Evolutionary conservation across 129 eudicot genomes (phyloP).

Genomic region (Calendula officinalis): DNA sequence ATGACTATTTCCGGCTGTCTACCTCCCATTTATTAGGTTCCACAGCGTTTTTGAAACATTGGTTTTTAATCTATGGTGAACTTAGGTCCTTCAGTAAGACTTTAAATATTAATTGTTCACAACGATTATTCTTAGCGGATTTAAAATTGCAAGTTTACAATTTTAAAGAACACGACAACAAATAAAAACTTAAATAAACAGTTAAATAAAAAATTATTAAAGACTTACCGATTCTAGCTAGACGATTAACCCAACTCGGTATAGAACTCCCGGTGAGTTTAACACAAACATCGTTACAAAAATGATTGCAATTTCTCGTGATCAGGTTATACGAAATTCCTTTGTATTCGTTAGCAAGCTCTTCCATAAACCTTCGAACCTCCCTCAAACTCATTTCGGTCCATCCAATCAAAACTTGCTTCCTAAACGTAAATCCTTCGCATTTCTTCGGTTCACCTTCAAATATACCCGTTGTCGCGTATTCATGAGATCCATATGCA

Average conservation of each 20-base stretch:
- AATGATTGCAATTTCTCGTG: slow-evolving; percentile 83
- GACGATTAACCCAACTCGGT: slow-evolving; percentile 88
- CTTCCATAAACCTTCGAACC: slow-evolving; percentile 61
- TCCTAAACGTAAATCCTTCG: slow-evolving; percentile 80
- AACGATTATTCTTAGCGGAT: no score
- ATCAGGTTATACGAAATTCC: slow-evolving; percentile 74
- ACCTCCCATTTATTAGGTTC: no score
- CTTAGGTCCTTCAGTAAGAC: no score
- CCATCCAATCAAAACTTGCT: slow-evolving; percentile 72
- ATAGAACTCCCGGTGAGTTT: slow-evolving; percentile 62
- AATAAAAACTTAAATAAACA: not conserved
- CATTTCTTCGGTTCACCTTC: slow-evolving; percentile 81
- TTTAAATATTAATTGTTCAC: no score
- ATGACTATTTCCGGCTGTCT: no score
- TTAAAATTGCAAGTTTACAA: no score
- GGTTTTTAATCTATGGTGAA: no score
- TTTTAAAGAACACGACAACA: no score
- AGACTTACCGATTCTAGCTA: slow-evolving; percentile 71
- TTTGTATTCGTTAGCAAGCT: slow-evolving; percentile 53
- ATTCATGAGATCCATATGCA: slow-evolving; percentile 88
- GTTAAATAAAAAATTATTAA: not conserved
- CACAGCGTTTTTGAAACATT: no score
- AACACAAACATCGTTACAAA: slow-evolving; percentile 73
- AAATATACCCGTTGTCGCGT: slow-evolving; percentile 74
- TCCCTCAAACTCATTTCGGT: slow-evolving; percentile 52